Evolutionary conservation across 2,329 filamentous ascomycete species (phyloP).

Genomic region (Tolypocladium inflatum): DNA sequence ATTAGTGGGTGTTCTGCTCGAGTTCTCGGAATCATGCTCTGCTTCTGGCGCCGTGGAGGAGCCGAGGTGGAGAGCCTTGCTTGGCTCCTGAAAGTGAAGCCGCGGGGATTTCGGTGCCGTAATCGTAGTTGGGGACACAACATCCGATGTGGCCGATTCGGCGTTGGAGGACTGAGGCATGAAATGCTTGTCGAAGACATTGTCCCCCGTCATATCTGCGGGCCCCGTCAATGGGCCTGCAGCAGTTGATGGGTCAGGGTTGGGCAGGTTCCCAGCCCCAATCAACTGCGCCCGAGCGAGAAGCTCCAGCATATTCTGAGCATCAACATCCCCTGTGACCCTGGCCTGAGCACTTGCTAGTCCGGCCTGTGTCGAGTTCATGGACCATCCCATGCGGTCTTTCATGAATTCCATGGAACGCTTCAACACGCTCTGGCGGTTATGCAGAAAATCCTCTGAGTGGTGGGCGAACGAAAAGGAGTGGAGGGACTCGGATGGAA

Average conservation of each 20-base stretch:
- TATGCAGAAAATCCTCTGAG: slow-evolving; percentile 85
- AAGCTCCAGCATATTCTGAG: slow-evolving; percentile 85
- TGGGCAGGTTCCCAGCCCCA: slow-evolving; percentile 53
- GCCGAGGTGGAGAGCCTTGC: slow-evolving; percentile 7
- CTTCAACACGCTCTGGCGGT: slow-evolving; percentile 85
- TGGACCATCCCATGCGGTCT: slow-evolving; percentile 75
- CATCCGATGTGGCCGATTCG: slow-evolving; percentile 30
- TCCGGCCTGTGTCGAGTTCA: slow-evolving; percentile 55
- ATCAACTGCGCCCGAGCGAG: slow-evolving; percentile 74
- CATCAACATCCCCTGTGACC: slow-evolving; percentile 71
- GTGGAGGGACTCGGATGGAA: slow-evolving; percentile 91
- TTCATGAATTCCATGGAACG: slow-evolving; percentile 95
- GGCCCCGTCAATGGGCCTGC: slow-evolving; percentile 69
- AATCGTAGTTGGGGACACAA: slow-evolving; percentile 21
- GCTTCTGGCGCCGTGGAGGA: slow-evolving; percentile 10
- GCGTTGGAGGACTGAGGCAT: slow-evolving; percentile 42
- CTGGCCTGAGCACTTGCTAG: slow-evolving; percentile 78
- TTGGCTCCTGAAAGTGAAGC: slow-evolving; percentile 5
- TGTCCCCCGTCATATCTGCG: slow-evolving; percentile 60
- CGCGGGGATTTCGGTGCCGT: slow-evolving; percentile 10
- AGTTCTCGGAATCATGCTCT: slow-evolving; percentile 32
- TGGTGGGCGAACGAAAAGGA: slow-evolving; percentile 98
- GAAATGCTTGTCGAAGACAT: slow-evolving; percentile 82
- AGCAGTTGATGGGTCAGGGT: slow-evolving; percentile 29
- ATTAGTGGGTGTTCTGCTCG: slow-evolving; percentile 45